Evolutionary conservation across 768 basidiomycete genomes (phyloP).

Genomic region (Daedaleopsis nitida): DNA sequence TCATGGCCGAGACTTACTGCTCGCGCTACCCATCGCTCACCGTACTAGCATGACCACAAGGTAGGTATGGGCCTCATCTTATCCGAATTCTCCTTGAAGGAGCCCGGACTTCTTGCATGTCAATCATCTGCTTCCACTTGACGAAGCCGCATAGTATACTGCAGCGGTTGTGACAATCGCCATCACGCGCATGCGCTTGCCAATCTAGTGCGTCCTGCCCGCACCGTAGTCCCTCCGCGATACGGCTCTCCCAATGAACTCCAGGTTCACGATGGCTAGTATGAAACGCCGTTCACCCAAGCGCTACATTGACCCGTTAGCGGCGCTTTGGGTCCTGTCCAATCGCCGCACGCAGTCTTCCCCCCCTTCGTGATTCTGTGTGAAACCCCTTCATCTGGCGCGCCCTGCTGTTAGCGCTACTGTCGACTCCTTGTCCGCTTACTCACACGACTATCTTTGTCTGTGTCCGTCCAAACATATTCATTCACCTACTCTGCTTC

Average conservation of each 20-base stretch:
- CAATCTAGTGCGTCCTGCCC: too few relatives aligned
- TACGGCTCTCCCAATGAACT: too few relatives aligned
- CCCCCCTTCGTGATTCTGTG: background rate
- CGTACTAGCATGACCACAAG: background rate
- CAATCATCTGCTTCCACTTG: too few relatives aligned
- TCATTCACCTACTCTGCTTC: conserved; percentile 3
- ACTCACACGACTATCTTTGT: conserved; percentile 21
- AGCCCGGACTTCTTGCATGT: too few relatives aligned
- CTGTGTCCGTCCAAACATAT: background rate
- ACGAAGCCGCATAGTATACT: too few relatives aligned
- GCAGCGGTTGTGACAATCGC: too few relatives aligned
- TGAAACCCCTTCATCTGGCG: background rate
- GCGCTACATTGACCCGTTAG: background rate
- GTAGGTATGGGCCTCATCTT: background rate
- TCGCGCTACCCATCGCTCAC: background rate
- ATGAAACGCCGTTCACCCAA: background rate
- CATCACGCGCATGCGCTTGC: too few relatives aligned
- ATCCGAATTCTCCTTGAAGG: background rate
- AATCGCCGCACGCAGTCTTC: background rate
- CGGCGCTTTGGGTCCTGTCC: background rate
- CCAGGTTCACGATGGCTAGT: background rate
- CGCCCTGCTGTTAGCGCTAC: background rate
- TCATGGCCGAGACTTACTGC: background rate
- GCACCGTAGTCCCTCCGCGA: too few relatives aligned
- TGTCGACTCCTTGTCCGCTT: background rate